phyloP scores from a whole-genome alignment of 2,329 filamentous ascomycete species.

The Exserohilum rostratum region DNA sequence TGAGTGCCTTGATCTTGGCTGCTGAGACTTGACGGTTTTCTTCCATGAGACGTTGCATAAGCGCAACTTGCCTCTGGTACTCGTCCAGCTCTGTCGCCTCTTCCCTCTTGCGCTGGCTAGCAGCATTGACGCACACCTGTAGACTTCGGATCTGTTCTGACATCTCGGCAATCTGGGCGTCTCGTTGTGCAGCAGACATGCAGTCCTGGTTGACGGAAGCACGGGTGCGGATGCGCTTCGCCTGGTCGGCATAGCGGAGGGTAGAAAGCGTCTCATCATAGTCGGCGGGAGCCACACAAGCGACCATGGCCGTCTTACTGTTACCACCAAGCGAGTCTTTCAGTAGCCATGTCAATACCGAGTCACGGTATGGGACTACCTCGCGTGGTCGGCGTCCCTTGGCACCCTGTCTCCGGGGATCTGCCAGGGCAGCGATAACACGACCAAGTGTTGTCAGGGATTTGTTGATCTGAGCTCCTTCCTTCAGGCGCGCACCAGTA shows the following conservation, averaged over 20 bases:
- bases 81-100: constrained; percentile 87
- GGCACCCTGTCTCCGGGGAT: constrained; percentile 62
- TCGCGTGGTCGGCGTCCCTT: constrained; percentile 57
- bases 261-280: constrained; percentile 98
- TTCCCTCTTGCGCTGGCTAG: constrained; percentile 72
- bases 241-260: constrained; percentile 94
- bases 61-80: constrained; percentile 87
- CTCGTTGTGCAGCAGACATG: constrained; percentile 87
- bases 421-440: constrained; percentile 88
- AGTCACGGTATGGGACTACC: constrained; percentile 91
- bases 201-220: constrained; percentile 96
- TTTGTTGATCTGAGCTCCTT: constrained; percentile 99
- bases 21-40: constrained; percentile 89
- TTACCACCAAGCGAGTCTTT: constrained; percentile 97
- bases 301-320: constrained; percentile 99
- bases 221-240: constrained; percentile 93
- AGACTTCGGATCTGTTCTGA: constrained; percentile 88
- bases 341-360: constrained; percentile 80
- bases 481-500: constrained; percentile 85
- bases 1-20: constrained; percentile 88
- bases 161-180: constrained; percentile 94
- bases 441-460: constrained; percentile 93
- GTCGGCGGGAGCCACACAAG: constrained; percentile 92
- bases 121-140: constrained; percentile 72
- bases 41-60: constrained; percentile 96